Base-by-base conservation (phyloP, 1,139 yeast species). In the Candida glucosophila region DNA sequence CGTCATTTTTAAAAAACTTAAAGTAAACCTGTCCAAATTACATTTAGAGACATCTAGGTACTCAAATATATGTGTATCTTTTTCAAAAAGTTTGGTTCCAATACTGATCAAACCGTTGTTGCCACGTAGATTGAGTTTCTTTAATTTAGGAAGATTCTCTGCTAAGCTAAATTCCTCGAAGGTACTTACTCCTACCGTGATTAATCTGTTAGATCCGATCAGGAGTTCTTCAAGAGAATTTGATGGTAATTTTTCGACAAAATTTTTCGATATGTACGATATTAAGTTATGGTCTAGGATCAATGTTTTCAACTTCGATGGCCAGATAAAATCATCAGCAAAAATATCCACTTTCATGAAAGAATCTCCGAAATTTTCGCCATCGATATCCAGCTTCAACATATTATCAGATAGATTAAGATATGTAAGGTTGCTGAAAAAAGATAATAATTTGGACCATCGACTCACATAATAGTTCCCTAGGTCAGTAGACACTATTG, bases 401-500 rank as follows among this genome's bases (percentile, higher is more conserved):
- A 45, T 28, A 32, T 58, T 55, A 23, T 54, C 49, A 10, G 49
- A 37, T 15, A 61, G 37, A 27, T 56, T 46, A 17, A 62, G 41
- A 8, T 22, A 28, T 11, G 33, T 26, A 10, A 57, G 29, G 23
- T 43, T 43, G 4, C 30, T 29, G 24, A 59, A 57, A 14, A 47
- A 38, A 8, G 32, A 29, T 20, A 62, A 47, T 6, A 60, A 36
- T 24, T 43, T 44, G 15, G 55, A 43, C 68, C 68, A 62, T 21
- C 47, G 52, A 4, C 42, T 31, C 3, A 49, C 48, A 31, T 43
- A 59, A 26, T 52, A 45, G 16, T 46, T 44, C 2, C 69, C 68
- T 3, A 62, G 51, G 28, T 60, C 62, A n/a, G 64, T 53, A 9
- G 54, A 44, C 14, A 37, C 35, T 14, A 62, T 47, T 13, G 57